Evolutionary conservation across 164 flowering plant species (phyloP), one percentile per base, ranked within the genome.

Genomic region (Cinnamomum micranthum): DNA sequence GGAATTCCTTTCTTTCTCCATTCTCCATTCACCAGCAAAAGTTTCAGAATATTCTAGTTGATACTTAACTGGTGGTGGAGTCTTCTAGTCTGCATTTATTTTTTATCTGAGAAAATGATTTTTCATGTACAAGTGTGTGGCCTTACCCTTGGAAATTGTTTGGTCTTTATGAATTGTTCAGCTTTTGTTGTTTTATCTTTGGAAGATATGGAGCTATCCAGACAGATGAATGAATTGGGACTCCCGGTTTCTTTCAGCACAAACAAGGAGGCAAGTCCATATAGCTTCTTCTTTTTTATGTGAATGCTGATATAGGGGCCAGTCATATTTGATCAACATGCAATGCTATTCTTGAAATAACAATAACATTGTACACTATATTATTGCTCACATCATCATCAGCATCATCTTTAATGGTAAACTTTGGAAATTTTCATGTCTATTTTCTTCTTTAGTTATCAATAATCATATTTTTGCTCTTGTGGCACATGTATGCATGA

Each of bases 231-330:
- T 73, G 89, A 81, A 19, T 75, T 92, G 76, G 99, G 98, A 50
- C 97, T 95, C 71, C 99, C 99, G 19, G 69, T 85, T 70, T 86
- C 94, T 1, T 95, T 95, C 80, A 77, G 69, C 75, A 78, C 97
- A 12, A 93, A 81, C 82, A 93, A 87, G 81, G 86, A 85, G 86
- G 90, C 82, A 73, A 73, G 27, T 80, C 72, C 20, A 12, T 15
- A 62, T 76, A 25, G 19, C 31, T 60, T 23, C 22, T 24, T 22
- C 6, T 23, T 20, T 27, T 47, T 41, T 7, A 41, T 41, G 47
- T 0, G 11, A 41, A 6, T 7, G 11, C 47, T 41, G 47, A 41
- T 7, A 9, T 41, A 41, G 9, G 47, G 11, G 47, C 47, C 47
- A 6, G 47, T 41, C 47, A 41, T 41, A 41, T 9, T 7, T 7